phyloP scores from a whole-genome alignment of 2,329 filamentous ascomycete genomes.

The Zymoseptoria ardabiliae region DNA sequence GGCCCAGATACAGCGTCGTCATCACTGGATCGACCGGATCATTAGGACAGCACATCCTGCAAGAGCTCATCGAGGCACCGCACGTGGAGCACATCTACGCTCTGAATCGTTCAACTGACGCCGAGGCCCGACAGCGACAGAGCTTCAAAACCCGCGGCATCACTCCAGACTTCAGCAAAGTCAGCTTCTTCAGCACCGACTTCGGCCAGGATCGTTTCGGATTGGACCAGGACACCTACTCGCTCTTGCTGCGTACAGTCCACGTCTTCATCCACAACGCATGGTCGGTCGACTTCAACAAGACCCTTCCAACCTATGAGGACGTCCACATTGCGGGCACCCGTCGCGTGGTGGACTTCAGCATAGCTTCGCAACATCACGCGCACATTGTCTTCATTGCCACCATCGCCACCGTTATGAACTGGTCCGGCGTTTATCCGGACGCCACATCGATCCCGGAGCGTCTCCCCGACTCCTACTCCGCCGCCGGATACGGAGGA shows the following conservation, averaged over 20 bases:
- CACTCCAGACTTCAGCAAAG: constrained; percentile 19
- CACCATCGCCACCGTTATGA: constrained; percentile 31
- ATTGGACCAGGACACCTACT: constrained; percentile 18
- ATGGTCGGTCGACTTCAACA: constrained; percentile 36
- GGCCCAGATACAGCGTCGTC: constrained; percentile 21
- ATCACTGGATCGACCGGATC: constrained; percentile 33
- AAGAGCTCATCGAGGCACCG: constrained; percentile 22
- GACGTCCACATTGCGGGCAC: constrained; percentile 23
- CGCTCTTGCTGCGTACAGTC: constrained; percentile 15
- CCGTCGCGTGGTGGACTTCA: constrained; percentile 24
- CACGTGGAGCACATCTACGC: constrained; percentile 26
- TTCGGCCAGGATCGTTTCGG: constrained; percentile 22
- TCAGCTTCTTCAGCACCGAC: constrained; percentile 21
- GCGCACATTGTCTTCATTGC: constrained; percentile 34
- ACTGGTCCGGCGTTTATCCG: constrained; percentile 15
- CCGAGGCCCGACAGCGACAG: constrained; percentile 15
- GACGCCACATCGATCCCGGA: constrained; percentile 27
- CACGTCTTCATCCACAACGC: constrained; percentile 32
- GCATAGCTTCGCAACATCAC: constrained; percentile 15
- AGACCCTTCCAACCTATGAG: constrained; percentile 27
- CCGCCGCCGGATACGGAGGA: constrained; percentile 21
- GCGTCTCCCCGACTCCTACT: constrained; percentile 8
- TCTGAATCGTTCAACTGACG: constrained; percentile 24
- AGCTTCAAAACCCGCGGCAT: constrained; percentile 19
- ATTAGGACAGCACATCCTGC: constrained; percentile 29